Evolutionary conservation across 805 yeast genomes (phyloP), one percentile per base, ranked within the genome.

Genomic region (Vanderwaltozyma verrucispora): DNA sequence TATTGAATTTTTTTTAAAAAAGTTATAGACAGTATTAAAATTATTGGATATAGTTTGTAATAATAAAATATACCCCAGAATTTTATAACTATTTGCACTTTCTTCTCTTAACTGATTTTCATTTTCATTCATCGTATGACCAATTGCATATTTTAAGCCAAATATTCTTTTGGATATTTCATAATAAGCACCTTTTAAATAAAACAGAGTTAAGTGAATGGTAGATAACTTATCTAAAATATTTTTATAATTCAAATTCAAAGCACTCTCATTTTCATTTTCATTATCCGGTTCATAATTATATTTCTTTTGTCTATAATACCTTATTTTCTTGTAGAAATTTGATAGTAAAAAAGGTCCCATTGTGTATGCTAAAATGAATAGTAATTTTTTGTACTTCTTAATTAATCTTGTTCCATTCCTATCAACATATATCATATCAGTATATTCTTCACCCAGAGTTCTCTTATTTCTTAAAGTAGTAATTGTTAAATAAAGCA

Each of bases 401-500:
- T 56, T 59, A 0, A 83, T 80, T 5, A 80, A 55, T 30, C 62
- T 51, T 15, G 49, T 66, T 0, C 86, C 84, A 26, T 58, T 56
- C 35, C 72, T 62, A 28, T 63, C 64, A 6, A 81, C 85, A 51
- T 82, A 80, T 7, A 75, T 59, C 38, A 85, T 61, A 56, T 89
- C 95, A 12, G 87, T 87, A 59, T 89, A 89, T 60, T 89, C 96
- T 54, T 89, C 97, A 1, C 98, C 98, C 20, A 92, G 62, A 0
- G 97, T 89, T 37, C 89, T 68, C 2, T 83, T 73, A 0, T 89
- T 89, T 5, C 74, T 41, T 12, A 81, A 60, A 0, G 96, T 88
- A 0, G 96, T 89, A 17, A 84, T 60, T 2, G 70, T 57, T n/a
- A 85, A 64, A 53, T 89, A 89, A 0, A 79, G 31, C 1, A 78